Percentiles rank a stretch among this genome's conserved stretches.
phyloP scores from a whole-genome alignment of 2,329 filamentous ascomycete species.

The Hortaea sp. region DNA sequence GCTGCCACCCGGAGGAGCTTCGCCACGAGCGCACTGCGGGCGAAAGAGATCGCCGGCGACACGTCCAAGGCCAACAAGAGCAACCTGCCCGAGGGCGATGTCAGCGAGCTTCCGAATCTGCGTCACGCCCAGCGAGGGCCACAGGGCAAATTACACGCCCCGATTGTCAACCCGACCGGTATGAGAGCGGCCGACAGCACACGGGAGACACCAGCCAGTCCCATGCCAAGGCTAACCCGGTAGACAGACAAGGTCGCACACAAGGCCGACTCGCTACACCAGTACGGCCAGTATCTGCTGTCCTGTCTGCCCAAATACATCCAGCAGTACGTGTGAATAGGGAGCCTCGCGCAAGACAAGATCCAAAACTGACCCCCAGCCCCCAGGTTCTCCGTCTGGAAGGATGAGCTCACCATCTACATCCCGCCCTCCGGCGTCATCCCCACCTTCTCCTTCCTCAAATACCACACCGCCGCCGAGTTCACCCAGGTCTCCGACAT shows the following conservation, averaged over 20 bases:
- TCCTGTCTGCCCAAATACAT: conserved; percentile 95
- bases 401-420: conserved; percentile 74
- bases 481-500: conserved; percentile 90
- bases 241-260: conserved; percentile 69
- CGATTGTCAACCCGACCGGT: conserved; percentile 71
- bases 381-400: conserved; percentile 82
- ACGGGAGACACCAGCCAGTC: too few species aligned
- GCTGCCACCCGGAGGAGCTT: conserved; percentile 30
- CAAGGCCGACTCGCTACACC: conserved; percentile 80
- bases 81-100: conserved; percentile 18
- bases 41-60: conserved; percentile 31
- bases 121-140: conserved; percentile 30
- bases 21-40: conserved; percentile 30
- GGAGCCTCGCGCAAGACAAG: too few species aligned
- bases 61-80: conserved; percentile 1
- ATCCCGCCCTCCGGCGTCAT: conserved; percentile 81
- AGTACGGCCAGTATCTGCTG: conserved; percentile 93
- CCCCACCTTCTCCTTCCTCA: conserved; percentile 88
- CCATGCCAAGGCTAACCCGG: neutral
- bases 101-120: conserved; percentile 37
- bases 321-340: conserved; percentile 54
- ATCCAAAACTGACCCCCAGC: neutral
- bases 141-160: conserved; percentile 54
- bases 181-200: neutral
- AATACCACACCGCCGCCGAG: conserved; percentile 95